Conservation (phyloP, 306 rosid species). For the Prunus kanzakura region DNA sequence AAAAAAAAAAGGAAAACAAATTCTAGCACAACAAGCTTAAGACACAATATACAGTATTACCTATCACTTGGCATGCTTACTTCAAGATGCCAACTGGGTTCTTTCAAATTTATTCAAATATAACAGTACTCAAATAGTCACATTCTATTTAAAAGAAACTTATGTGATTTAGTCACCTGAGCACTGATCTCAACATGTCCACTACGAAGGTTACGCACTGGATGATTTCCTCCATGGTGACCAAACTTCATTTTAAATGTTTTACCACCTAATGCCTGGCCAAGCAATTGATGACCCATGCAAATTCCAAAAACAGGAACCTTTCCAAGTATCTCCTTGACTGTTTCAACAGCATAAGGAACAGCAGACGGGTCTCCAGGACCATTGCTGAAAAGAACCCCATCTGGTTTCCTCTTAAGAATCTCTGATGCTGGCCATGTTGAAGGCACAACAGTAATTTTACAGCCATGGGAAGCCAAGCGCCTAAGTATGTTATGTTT, state of each 20-base stretch:
- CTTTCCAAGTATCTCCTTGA: conserved; percentile 74
- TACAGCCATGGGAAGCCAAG: conserved; percentile 80
- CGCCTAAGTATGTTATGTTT: conserved; percentile 92
- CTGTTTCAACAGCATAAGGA: conserved; percentile 92
- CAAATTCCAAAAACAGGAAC: conserved; percentile 96
- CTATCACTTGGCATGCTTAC: not conserved
- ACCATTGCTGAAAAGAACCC: conserved; percentile 88
- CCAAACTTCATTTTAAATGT: conserved; percentile 97
- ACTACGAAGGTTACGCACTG: conserved; percentile 65
- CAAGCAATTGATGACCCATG: conserved; percentile 97
- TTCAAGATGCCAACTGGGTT: not conserved
- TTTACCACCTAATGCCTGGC: conserved; percentile 92
- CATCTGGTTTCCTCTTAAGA: conserved; percentile 78
- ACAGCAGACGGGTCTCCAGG: conserved; percentile 97
- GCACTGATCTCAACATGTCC: conserved; percentile 87
- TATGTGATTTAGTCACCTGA: conserved; percentile 49
- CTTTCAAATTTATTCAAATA: not conserved
- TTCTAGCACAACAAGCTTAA: not conserved
- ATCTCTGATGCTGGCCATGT: conserved; percentile 82
- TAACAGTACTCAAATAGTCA: not conserved
- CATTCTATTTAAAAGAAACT: not conserved
- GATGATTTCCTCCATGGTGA: conserved; percentile 98
- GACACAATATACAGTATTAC: not conserved
- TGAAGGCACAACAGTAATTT: conserved; percentile 87
- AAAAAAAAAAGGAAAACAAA: not conserved